Base-by-base conservation (phyloP, 306 rosid genomes). In the Pterocarpus macrocarpus region DNA sequence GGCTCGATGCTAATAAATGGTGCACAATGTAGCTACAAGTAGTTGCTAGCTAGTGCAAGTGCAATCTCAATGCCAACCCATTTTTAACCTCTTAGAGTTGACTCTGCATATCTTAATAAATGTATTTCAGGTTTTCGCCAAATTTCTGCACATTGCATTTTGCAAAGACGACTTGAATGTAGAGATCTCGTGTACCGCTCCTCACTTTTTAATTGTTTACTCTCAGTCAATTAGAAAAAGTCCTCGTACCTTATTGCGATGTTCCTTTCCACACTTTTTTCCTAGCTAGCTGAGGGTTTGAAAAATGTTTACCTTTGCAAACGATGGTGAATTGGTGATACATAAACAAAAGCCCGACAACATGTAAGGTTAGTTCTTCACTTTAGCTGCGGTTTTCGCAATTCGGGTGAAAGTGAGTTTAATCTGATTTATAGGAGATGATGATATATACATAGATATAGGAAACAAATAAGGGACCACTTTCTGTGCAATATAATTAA, bases 381-480 rank as follows among this genome's bases (percentile, higher is more conserved):
- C 78, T 53, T 43, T 77, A 15, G 59, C 82, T 38, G 9, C 28
- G 77, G 50, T 64, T 80, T 75, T 5, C n/a, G 84, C 79, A 28
- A 22, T 47, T 75, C 38, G 2, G 70, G 84, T 77, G 81, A 64
- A 77, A 73, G 80, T 56, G 30, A 47, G 28, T 59, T 36, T 33
- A 62, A 39, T 43, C 43, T 44, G n/a, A 82, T 69, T 35, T 50
- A 50, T 52, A 55, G 12, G 2, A 45, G 3, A 39, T 45, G 38
- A 73, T 36, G 34, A 55, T 45, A 43, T 8, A 6, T 14, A 39
- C 7, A 68, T 39, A 15, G 12, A 34, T 41, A 30, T 44, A 73
- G 69, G 64, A 47, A 77, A 43, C 38, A 63, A 34, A 64, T 7
- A 36, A 33, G 69, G 89, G 88, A 88, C 89, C 90, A 86, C 88